Evolutionary conservation across 805 yeast species (phyloP), one percentile per base, ranked within the genome.

Genomic region (Metschnikowia santaceciliae): DNA sequence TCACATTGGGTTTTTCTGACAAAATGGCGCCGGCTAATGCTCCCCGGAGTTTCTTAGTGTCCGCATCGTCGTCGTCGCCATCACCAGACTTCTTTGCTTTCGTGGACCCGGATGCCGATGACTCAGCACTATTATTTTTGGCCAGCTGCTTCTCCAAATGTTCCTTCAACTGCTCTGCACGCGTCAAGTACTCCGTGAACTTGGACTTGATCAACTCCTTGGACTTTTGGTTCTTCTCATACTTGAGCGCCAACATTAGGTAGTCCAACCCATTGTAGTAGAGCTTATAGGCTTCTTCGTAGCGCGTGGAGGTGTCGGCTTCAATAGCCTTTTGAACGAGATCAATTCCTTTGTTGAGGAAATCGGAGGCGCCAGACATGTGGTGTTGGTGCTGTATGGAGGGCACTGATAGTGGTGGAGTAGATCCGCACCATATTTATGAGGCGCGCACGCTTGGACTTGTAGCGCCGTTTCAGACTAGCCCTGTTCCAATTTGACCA

Each of bases 201-300:
- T 90, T 90, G 7, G 90, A 81, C 63, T 91, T 81, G 57, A 94
- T 88, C 53, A 92, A 77, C 58, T 90, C 97, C 66, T 91, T 92
- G 35, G 95, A 86, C 60, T 84, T 84, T 20, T 86, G 85, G 68
- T 91, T 94, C 68, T 91, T 92, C 69, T 94, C 99, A 54, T 68
- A 92, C 70, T 94, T 94, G 60, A 94, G 77, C 4, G 99, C 99
- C 58, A 90, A 76, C 97, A 94, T 90, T 61, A 94, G 76, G 70
- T 94, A 94, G 68, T 94, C 98, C 50, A 94, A 75, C 1, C 97
- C 97, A 61, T 88, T 88, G 72, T 88, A 91, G 70, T 94, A 94
- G 42, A 89, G 79, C 53, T 90, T 88, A 68, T 92, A 92, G 0
- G 99, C 98, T 59, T 94, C 98, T 48, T 89, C 96, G 61, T 91